A percentile compares a stretch with the other conserved stretches of the same genome.
Conservation (phyloP, 345 rosid species). For the Eucalyptus polyanthemos region DNA sequence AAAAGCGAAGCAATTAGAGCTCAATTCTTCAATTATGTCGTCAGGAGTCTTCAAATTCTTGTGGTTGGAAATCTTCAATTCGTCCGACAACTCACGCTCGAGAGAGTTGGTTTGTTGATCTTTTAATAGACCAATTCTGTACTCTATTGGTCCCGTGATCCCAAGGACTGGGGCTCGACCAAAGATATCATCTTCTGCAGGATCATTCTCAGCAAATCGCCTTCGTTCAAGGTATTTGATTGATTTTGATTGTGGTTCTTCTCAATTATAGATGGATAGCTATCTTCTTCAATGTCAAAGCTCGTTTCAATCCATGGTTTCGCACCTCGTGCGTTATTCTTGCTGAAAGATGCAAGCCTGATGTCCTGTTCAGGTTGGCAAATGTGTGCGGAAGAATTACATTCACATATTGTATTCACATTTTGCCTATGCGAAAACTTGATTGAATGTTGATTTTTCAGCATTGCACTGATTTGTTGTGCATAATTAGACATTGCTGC, state of each 20-base stretch:
- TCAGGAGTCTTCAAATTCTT: neutral
- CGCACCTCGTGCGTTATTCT: neutral
- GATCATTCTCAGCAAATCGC: neutral
- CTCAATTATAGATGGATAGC: neutral
- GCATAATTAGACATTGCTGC: neutral
- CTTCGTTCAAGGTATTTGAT: rapidly evolving
- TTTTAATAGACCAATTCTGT: too few relatives aligned
- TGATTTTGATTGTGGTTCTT: neutral
- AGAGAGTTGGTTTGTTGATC: neutral
- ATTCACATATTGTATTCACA: neutral
- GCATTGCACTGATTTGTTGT: neutral
- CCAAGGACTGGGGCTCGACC: neutral
- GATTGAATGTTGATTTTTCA: neutral
- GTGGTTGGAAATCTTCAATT: neutral
- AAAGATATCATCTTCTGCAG: neutral
- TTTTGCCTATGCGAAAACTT: too few relatives aligned
- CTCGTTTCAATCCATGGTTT: neutral
- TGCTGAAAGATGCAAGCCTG: neutral
- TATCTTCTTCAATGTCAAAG: neutral
- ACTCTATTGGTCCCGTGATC: neutral
- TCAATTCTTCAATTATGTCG: neutral
- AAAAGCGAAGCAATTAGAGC: neutral
- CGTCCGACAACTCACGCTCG: neutral
- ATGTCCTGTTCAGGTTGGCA: neutral
- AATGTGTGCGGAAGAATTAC: neutral